These are phyloP conservation scores for Globisporangium cederbergense DNA, from an alignment of 352 stramenopile species.

Conservation along the genomic window DNA sequence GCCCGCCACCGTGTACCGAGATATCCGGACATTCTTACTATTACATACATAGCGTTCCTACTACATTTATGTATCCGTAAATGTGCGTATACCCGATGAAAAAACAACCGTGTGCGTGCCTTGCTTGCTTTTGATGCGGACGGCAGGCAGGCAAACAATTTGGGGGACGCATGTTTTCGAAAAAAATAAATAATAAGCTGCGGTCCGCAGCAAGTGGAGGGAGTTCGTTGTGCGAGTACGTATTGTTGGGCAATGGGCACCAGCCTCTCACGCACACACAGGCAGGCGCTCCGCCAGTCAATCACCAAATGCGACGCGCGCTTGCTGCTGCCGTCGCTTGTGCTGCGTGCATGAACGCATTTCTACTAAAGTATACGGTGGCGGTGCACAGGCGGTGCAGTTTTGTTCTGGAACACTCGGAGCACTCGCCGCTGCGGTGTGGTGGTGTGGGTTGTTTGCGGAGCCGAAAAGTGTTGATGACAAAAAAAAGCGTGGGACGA, in stretches of 20 bases:
- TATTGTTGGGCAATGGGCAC: not conserved
- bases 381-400: not conserved
- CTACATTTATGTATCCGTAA: not conserved
- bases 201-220: not conserved
- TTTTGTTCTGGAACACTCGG: conserved; percentile 20
- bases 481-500: not conserved
- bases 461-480: not conserved
- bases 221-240: no score
- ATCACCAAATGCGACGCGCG: not conserved
- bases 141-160: no score
- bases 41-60: not conserved
- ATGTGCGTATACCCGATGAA: not conserved
- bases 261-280: not conserved
- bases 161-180: not conserved
- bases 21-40: not conserved
- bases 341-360: no score
- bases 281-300: not conserved
- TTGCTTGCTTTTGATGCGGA: not conserved
- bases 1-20: no score
- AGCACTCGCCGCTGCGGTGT: conserved; percentile 1
- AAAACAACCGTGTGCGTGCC: not conserved
- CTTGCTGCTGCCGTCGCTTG: not conserved
- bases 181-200: not conserved
- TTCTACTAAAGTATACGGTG: not conserved
- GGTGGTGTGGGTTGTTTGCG: not conserved